Conservation (phyloP, 1,139 yeast species). For the Magnusiomyces sp. region DNA sequence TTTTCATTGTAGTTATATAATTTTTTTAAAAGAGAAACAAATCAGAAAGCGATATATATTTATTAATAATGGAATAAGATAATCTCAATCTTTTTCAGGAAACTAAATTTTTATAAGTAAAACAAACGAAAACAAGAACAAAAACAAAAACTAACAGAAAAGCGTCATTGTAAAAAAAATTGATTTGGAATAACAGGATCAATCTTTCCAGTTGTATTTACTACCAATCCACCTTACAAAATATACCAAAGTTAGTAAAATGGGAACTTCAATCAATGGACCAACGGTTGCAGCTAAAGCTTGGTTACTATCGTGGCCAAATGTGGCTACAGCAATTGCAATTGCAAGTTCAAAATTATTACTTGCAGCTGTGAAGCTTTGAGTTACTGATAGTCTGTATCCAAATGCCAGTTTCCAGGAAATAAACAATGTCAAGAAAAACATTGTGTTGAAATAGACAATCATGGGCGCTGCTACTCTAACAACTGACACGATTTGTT, state of each 20-base stretch:
- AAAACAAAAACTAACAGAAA: too few relatives aligned
- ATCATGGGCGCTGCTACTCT: slow-evolving; percentile 45
- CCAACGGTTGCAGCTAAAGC: slow-evolving; percentile 57
- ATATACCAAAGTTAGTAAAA: slow-evolving; percentile 39
- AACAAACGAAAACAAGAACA: too few relatives aligned
- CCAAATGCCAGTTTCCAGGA: slow-evolving; percentile 31
- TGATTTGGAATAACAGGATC: too few relatives aligned
- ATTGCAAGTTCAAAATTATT: slow-evolving; percentile 48
- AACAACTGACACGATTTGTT: slow-evolving; percentile 44
- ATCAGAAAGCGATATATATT: neutral
- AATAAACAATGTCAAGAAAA: slow-evolving; percentile 38
- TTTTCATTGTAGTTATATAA: neutral
- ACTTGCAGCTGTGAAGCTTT: slow-evolving; percentile 51
- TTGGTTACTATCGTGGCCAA: slow-evolving; percentile 46
- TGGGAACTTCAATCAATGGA: slow-evolving; percentile 50
- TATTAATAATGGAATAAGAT: neutral
- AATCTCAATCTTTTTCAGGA: neutral
- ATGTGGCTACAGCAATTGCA: slow-evolving; percentile 47
- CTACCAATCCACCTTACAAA: slow-evolving; percentile 33
- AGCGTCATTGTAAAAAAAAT: too few relatives aligned
- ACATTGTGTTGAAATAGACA: slow-evolving; percentile 42
- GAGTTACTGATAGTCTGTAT: slow-evolving; percentile 41
- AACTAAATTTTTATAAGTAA: neutral
- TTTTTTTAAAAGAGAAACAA: neutral
- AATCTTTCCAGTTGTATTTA: slow-evolving; percentile 1